These are phyloP conservation scores for Forsythia suspensa DNA, from an alignment of 257 asterid species.

Conservation along the genomic window DNA sequence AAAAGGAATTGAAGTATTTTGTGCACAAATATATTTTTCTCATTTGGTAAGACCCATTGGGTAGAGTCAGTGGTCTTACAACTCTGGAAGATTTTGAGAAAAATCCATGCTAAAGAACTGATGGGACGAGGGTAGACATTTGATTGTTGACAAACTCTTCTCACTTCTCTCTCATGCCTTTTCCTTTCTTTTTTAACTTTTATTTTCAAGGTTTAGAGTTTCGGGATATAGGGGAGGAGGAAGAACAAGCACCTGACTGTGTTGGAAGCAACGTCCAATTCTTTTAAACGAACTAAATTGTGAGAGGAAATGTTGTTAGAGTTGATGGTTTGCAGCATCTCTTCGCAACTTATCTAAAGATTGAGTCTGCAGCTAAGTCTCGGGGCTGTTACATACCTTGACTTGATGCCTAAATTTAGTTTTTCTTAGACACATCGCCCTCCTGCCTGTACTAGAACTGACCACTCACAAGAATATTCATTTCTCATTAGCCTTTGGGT, in stretches of 20 bases:
- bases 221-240: not conserved
- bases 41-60: not conserved
- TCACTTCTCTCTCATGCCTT: not conserved
- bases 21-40: not conserved
- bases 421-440: not conserved
- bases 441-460: not conserved
- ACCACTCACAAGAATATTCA: not conserved
- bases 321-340: not conserved
- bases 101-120: not conserved
- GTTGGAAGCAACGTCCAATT: not conserved
- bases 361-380: not conserved
- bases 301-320: not conserved
- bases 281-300: not conserved
- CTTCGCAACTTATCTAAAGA: not conserved
- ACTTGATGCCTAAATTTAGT: not conserved
- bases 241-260: not conserved
- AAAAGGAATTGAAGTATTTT: not conserved
- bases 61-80: not conserved
- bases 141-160: not conserved
- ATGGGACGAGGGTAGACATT: not conserved
- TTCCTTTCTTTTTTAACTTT: not conserved
- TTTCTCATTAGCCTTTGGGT: not conserved
- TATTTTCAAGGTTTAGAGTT: not conserved
- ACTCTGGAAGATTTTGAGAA: not conserved
- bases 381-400: not conserved